Evolutionary conservation across 23 red algal genomes (phyloP).

Genomic region (Cyanidium caldarium): DNA sequence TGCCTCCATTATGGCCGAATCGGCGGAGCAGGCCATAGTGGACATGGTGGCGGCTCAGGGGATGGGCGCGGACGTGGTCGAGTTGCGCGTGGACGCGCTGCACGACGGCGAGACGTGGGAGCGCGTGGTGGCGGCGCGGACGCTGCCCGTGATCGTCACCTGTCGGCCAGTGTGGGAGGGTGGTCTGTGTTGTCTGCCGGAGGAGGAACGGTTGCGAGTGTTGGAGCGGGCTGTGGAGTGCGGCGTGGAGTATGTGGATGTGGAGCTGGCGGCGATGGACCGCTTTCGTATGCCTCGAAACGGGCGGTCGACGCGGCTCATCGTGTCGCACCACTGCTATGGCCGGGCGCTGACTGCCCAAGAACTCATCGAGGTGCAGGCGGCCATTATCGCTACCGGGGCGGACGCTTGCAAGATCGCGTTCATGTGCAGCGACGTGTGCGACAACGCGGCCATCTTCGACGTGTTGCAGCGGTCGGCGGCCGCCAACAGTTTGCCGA

Average conservation of each 20-base stretch:
- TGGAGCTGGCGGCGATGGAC: slow-evolving; percentile 47
- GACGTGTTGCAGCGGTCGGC: slow-evolving; percentile 13
- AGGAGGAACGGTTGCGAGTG: slow-evolving; percentile 42
- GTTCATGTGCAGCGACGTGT: slow-evolving; percentile 25
- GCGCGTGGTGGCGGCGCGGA: slow-evolving; percentile 11
- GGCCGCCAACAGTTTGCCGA: slow-evolving; percentile 7
- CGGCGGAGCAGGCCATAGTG: background rate
- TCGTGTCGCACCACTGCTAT: slow-evolving; percentile 79
- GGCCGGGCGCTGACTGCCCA: slow-evolving; percentile 19
- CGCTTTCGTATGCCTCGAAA: slow-evolving; percentile 8
- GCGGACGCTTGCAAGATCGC: slow-evolving; percentile 77
- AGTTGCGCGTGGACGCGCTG: slow-evolving; percentile 59
- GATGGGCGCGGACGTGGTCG: slow-evolving; percentile 50
- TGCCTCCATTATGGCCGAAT: background rate
- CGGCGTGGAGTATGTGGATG: slow-evolving; percentile 59
- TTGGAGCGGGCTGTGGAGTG: slow-evolving; percentile 18
- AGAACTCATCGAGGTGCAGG: slow-evolving; percentile 30
- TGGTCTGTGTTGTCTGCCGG: slow-evolving; percentile 20
- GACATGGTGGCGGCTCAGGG: background rate
- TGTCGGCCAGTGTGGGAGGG: slow-evolving; percentile 75
- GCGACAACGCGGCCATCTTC: slow-evolving; percentile 38
- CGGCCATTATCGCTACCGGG: slow-evolving; percentile 17
- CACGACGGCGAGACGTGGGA: slow-evolving; percentile 20
- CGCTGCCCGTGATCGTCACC: slow-evolving; percentile 64
- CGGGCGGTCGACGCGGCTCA: slow-evolving; percentile 16